These are phyloP conservation scores for Nicotiana noctiflora DNA, from an alignment of 257 asterid genomes.

Conservation along the genomic window DNA sequence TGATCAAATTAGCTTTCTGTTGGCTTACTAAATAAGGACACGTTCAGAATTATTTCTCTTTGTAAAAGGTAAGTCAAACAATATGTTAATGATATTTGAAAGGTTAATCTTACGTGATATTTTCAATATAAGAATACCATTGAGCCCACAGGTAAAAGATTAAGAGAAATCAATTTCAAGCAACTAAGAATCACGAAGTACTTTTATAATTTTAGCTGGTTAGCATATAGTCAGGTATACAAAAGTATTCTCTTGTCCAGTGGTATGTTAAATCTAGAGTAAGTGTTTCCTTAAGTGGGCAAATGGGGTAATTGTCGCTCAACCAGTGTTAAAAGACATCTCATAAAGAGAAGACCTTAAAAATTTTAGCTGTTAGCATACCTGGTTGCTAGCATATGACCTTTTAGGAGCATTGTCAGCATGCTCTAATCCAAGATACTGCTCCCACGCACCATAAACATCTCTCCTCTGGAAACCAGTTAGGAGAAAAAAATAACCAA, in stretches of 20 bases:
- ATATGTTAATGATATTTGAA: background rate
- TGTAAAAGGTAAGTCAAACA: background rate
- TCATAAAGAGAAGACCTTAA: background rate
- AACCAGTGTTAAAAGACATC: background rate
- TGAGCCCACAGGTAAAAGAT: constrained; percentile 3
- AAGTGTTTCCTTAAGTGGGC: background rate
- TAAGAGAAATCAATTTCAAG: background rate
- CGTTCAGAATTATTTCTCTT: background rate
- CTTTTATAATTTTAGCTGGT: background rate
- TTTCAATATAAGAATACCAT: background rate
- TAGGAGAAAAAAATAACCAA: background rate
- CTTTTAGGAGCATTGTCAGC: constrained; percentile 65
- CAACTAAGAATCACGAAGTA: background rate
- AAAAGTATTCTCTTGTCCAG: background rate
- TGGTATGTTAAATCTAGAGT: background rate
- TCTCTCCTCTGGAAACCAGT: constrained; percentile 50
- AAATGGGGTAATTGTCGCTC: background rate
- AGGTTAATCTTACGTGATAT: background rate
- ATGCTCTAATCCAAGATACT: constrained; percentile 78
- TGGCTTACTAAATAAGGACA: background rate
- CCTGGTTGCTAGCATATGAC: constrained; percentile 58
- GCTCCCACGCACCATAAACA: constrained; percentile 80
- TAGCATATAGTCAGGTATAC: background rate
- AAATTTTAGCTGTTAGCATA: constrained; percentile 8
- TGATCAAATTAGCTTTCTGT: background rate